Evolutionary conservation across 192 early-diverging fungal genomes (phyloP), one percentile per base, ranked within the genome.

Genomic region (Bifiguratus adelaidae): DNA sequence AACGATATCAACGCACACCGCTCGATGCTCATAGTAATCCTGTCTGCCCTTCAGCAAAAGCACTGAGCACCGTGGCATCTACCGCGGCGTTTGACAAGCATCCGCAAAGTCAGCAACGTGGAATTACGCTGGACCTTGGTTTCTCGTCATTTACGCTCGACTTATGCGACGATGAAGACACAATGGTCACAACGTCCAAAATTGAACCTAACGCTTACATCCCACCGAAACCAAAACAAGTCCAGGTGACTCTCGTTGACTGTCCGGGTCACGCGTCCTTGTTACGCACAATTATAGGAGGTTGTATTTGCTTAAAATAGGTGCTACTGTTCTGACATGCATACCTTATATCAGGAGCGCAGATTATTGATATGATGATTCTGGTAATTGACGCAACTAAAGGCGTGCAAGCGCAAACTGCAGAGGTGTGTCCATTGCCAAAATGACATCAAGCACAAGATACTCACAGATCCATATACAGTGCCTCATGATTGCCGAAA

Each of bases 61-160:
- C 37, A 7, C 37, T 40, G 15, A 40, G 37, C 15, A 40, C 37
- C 7, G 15, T 40, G 5, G 37, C 37, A 40, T 40, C 37, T 5
- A 40, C 37, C 37, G 37, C 37, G 7, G 37, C 37, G 37, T 40
- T 40, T 21, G 37, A 40, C 15, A 40, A 40, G 15, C 37, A 40
- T 40, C 37, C 37, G 5, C 37, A 40, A 21, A 40, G 37, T 21
- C 16, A 40, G 22, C 18, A 15, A 5, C 37, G 37, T 15, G 37
- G 37, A 20, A 40, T 40, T 15, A 40, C 37, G 16, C 37, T 40
- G 7, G 37, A 40, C 22, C 37, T 40, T 40, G 37, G 37, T 7
- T 40, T 40, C 22, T 40, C 37, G 7, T 15, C 37, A 15, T 40
- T 40, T 13, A 20, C 22, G 16, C 16, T 1, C 4, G 37, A 40